A percentile compares a stretch with the other conserved stretches of the same genome.
phyloP scores from a whole-genome alignment of 768 basidiomycete genomes.

The Mycena indigotica region DNA sequence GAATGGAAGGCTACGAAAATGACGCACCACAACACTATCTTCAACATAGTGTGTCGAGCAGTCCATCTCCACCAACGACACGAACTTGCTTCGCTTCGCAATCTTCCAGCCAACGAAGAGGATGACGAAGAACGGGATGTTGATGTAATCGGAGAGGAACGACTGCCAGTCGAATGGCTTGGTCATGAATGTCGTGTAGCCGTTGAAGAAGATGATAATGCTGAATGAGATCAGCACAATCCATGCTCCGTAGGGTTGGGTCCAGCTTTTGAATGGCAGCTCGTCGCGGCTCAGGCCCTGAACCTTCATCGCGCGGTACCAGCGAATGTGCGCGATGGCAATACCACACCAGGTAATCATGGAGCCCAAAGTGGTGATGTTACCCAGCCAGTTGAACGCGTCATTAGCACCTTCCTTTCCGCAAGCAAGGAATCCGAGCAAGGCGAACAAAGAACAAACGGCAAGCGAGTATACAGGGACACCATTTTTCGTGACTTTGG shows the following conservation, averaged over 20 bases:
- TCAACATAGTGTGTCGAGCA: constrained; percentile 25
- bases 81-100: constrained; percentile 18
- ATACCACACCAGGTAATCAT: constrained; percentile 48
- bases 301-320: constrained; percentile 36
- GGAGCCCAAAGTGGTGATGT: constrained; percentile 35
- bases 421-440: constrained; percentile 43
- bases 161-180: constrained; percentile 16
- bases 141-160: constrained; percentile 26
- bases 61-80: constrained; percentile 23
- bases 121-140: constrained; percentile 24
- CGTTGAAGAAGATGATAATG: constrained; percentile 25
- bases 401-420: constrained; percentile 35
- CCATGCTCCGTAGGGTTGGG: constrained; percentile 24
- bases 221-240: constrained; percentile 14
- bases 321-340: constrained; percentile 42
- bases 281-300: constrained; percentile 28
- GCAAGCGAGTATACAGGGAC: constrained; percentile 59
- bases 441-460: constrained; percentile 37
- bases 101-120: constrained; percentile 28
- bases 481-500: constrained; percentile 63
- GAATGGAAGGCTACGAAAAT: background rate
- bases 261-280: constrained; percentile 25
- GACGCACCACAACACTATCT: constrained; percentile 21
- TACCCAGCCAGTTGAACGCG: constrained; percentile 47
- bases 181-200: constrained; percentile 15